Percentiles rank a stretch among this genome's conserved stretches.
Evolutionary conservation across 2,329 filamentous ascomycete genomes (phyloP).

Genomic region (Esteya vermicola): DNA sequence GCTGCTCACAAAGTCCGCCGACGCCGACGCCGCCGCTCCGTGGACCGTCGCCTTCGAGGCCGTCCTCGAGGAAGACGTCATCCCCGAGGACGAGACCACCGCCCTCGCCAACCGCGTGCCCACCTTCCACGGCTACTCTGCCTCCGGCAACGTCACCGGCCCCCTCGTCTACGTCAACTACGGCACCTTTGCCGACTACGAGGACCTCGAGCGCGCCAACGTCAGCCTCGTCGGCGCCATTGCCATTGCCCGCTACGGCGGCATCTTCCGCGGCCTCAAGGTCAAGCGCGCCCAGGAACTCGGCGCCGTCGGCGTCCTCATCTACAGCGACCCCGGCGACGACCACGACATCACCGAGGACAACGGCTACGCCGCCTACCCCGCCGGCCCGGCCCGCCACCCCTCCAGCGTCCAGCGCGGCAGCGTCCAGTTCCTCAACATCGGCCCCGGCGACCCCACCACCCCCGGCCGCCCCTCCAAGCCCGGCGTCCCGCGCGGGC

Average conservation of each 20-base stretch:
- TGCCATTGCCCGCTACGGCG: slow-evolving; percentile 72
- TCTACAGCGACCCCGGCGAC: slow-evolving; percentile 82
- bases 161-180: slow-evolving; percentile 85
- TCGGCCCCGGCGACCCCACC: slow-evolving; percentile 61
- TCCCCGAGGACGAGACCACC: slow-evolving; percentile 72
- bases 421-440: slow-evolving; percentile 68
- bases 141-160: slow-evolving; percentile 79
- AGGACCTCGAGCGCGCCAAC: slow-evolving; percentile 63
- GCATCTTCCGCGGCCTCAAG: slow-evolving; percentile 79
- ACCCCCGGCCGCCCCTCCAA: slow-evolving; percentile 91
- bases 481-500: slow-evolving; percentile 65
- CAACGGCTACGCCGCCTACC: slow-evolving; percentile 69
- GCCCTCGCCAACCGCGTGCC: slow-evolving; percentile 60
- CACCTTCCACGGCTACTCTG: slow-evolving; percentile 90
- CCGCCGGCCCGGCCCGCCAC: slow-evolving; percentile 73
- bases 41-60: slow-evolving; percentile 65
- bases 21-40: slow-evolving; percentile 7
- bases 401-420: slow-evolving; percentile 84
- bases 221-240: slow-evolving; percentile 73
- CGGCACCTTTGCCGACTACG: slow-evolving; percentile 73
- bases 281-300: slow-evolving; percentile 84
- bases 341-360: slow-evolving; percentile 70
- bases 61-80: slow-evolving; percentile 66
- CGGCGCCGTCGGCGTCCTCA: slow-evolving; percentile 71
- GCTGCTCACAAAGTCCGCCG: slow-evolving; percentile 31